Evolutionary conservation across 371 early-diverging fungal genomes (phyloP).

Genomic region (Amoeboaphelidium occidentale): DNA sequence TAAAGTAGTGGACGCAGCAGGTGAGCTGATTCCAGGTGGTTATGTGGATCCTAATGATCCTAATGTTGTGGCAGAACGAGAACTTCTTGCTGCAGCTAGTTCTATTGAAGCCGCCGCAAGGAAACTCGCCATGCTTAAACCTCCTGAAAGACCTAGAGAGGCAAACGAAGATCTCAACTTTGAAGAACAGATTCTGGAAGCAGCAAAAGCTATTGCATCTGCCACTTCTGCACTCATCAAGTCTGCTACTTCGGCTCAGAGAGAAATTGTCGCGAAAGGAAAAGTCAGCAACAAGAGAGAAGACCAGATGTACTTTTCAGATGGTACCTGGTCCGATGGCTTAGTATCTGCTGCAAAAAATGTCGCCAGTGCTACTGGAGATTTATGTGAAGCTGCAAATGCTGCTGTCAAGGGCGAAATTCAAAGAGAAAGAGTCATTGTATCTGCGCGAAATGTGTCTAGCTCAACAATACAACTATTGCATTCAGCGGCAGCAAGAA

Average conservation of each 20-base stretch:
- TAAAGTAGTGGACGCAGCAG: conserved; percentile 9
- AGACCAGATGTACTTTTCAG: conserved; percentile 15
- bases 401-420: conserved; percentile 14
- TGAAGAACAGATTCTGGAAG: conserved; percentile 20
- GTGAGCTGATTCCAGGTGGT: conserved; percentile 14
- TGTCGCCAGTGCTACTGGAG: conserved; percentile 17
- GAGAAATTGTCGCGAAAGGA: conserved; percentile 16
- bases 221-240: conserved; percentile 21
- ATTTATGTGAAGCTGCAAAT: conserved; percentile 20
- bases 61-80: conserved; percentile 23
- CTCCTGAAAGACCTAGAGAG: conserved; percentile 6
- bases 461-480: conserved; percentile 20
- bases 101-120: conserved; percentile 22
- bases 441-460: conserved; percentile 14
- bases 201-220: conserved; percentile 19
- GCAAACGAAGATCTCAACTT: conserved; percentile 14
- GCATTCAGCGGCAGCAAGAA: conserved; percentile 14
- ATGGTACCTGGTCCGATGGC: conserved; percentile 29
- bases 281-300: background rate
- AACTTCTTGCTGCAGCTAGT: conserved; percentile 18
- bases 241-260: conserved; percentile 21
- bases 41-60: conserved; percentile 24
- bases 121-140: conserved; percentile 13
- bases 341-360: conserved; percentile 23
- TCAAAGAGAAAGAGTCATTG: conserved; percentile 17